Evolutionary conservation across 2,329 filamentous ascomycete genomes (phyloP).

Genomic region (Talaromyces sp.): DNA sequence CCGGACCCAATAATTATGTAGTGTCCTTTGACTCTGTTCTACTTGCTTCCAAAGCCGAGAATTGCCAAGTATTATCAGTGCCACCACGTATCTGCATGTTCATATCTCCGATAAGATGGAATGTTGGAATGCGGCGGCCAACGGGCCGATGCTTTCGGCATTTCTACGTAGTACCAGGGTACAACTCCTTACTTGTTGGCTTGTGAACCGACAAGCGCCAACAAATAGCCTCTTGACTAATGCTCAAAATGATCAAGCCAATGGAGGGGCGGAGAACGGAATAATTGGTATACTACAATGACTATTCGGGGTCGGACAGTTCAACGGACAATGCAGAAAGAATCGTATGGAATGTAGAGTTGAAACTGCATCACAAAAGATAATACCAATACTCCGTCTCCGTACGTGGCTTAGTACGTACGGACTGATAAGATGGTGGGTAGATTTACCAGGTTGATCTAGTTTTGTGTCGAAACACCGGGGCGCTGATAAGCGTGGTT

Average conservation of each 20-base stretch:
- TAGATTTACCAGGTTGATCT: not conserved
- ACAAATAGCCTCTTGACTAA: not conserved
- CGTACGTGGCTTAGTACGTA: not conserved
- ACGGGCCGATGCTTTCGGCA: conserved; percentile 8
- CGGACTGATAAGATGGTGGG: not conserved
- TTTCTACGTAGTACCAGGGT: not conserved
- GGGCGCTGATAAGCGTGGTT: not conserved
- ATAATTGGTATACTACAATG: not conserved
- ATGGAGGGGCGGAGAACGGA: conserved; percentile 2
- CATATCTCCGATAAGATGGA: conserved; percentile 2
- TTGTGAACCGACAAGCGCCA: not conserved
- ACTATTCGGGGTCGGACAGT: not conserved
- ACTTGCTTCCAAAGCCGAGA: not conserved
- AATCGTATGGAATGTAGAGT: not conserved
- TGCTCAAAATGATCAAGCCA: not conserved
- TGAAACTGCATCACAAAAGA: conserved; percentile 1
- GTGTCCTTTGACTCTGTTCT: not conserved
- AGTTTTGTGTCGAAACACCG: not conserved
- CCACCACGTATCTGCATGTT: not conserved
- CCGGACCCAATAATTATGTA: not conserved
- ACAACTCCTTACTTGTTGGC: not conserved
- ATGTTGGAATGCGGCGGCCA: conserved; percentile 2
- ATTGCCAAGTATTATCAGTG: not conserved
- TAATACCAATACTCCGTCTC: not conserved
- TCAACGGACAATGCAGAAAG: not conserved